Conservation (phyloP, 73 alveolate genomes). For the Paramecium pentaurelia region DNA sequence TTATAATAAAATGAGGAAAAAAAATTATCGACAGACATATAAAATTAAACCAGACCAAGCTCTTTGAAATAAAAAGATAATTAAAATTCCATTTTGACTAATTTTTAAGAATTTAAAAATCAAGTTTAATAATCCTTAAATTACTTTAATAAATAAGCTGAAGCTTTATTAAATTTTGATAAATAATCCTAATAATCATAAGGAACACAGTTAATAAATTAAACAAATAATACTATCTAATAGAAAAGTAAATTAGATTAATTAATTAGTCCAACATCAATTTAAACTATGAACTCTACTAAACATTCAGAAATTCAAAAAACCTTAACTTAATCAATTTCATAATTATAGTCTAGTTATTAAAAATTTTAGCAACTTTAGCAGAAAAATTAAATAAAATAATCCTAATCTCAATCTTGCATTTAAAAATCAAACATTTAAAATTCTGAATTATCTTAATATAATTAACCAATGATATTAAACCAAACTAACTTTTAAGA, state of each 20-base stretch:
- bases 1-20: constrained; percentile 7
- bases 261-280: constrained; percentile 27
- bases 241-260: constrained; percentile 37
- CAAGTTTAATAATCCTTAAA: constrained; percentile 27
- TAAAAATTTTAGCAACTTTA: constrained; percentile 30
- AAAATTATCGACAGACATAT: neutral
- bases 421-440: neutral
- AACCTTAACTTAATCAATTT: neutral
- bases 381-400: neutral
- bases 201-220: neutral
- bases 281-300: neutral
- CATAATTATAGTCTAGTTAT: constrained; percentile 30
- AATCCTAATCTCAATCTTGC: constrained; percentile 12
- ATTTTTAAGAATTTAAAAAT: constrained; percentile 31
- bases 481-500: neutral
- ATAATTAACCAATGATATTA: neutral
- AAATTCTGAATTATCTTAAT: neutral
- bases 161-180: neutral
- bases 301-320: constrained; percentile 30
- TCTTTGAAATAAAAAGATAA: neutral
- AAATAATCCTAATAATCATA: neutral
- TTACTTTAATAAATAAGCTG: constrained; percentile 31
- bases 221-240: neutral
- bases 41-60: neutral
- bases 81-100: neutral